These are phyloP conservation scores for Hygrophorus russula DNA, from an alignment of 768 basidiomycete genomes.

Conservation along the genomic window DNA sequence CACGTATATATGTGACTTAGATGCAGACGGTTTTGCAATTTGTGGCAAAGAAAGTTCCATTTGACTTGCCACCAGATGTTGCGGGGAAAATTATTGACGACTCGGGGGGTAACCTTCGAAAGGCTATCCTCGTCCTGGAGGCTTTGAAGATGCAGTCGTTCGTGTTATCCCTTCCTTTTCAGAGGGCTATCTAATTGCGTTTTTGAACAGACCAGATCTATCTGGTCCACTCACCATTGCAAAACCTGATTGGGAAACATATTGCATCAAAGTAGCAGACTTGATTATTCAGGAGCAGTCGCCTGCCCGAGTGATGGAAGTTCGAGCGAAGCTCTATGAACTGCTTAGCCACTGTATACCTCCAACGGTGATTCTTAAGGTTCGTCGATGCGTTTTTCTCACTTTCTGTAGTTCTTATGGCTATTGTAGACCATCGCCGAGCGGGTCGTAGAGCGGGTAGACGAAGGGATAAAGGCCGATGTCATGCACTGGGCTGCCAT, in stretches of 20 bases:
- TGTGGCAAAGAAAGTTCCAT: slow-evolving; percentile 55
- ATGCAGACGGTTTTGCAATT: slow-evolving; percentile 69
- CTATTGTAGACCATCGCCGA: slow-evolving; percentile 75
- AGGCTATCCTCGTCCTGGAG: slow-evolving; percentile 90
- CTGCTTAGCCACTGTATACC: slow-evolving; percentile 96
- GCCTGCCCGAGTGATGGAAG: slow-evolving; percentile 83
- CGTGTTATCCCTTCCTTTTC: slow-evolving; percentile 4
- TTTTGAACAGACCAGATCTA: slow-evolving; percentile 50
- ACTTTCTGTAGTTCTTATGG: slow-evolving; percentile 1
- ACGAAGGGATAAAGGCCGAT: slow-evolving; percentile 83
- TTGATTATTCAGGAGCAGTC: slow-evolving; percentile 84
- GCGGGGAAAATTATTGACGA: slow-evolving; percentile 69
- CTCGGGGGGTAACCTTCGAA: slow-evolving; percentile 83
- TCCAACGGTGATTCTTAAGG: slow-evolving; percentile 84
- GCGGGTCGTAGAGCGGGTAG: slow-evolving; percentile 75
- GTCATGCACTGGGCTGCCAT: slow-evolving; percentile 98
- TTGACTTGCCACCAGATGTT: slow-evolving; percentile 72
- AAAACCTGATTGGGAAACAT: slow-evolving; percentile 99
- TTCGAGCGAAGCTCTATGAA: slow-evolving; percentile 90
- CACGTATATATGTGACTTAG: slow-evolving; percentile 25
- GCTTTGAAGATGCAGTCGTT: slow-evolving; percentile 97
- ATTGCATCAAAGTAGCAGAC: slow-evolving; percentile 87
- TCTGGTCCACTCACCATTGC: slow-evolving; percentile 72
- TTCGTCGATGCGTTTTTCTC: slow-evolving; percentile 19
- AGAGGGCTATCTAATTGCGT: slow-evolving; percentile 1